phyloP scores from a whole-genome alignment of 352 stramenopile genomes.

The Pythium coloratum region DNA sequence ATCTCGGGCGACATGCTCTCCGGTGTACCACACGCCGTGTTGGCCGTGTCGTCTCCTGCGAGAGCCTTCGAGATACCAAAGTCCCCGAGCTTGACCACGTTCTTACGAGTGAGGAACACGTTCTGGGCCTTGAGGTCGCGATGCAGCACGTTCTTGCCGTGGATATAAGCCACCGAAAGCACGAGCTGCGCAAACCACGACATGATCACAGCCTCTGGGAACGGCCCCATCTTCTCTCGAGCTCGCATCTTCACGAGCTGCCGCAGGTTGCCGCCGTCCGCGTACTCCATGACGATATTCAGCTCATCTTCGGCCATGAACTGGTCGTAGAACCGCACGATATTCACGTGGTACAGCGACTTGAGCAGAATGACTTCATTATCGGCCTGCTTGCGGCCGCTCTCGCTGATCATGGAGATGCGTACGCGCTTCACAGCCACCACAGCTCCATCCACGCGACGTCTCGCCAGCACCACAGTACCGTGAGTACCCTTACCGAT shows the following conservation, averaged over 20 bases:
- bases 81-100: constrained; percentile 87
- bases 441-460: constrained; percentile 75
- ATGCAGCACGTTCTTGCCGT: constrained; percentile 88
- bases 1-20: constrained; percentile 91
- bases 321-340: constrained; percentile 89
- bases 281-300: constrained; percentile 91
- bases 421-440: constrained; percentile 86
- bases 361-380: constrained; percentile 90
- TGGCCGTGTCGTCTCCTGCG: constrained; percentile 74
- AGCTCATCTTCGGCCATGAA: constrained; percentile 86
- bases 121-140: constrained; percentile 89
- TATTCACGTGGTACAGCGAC: constrained; percentile 89
- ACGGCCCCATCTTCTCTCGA: constrained; percentile 79
- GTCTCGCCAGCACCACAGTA: constrained; percentile 76
- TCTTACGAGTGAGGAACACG: constrained; percentile 85
- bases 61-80: constrained; percentile 90
- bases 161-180: constrained; percentile 84
- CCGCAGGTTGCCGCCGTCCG: constrained; percentile 79
- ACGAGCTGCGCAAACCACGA: constrained; percentile 88
- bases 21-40: constrained; percentile 81
- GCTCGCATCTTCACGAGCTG: constrained; percentile 81
- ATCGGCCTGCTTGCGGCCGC: constrained; percentile 82
- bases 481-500: constrained; percentile 87
- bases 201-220: constrained; percentile 85
- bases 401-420: constrained; percentile 79